Conservation (phyloP, 1,139 yeast genomes). For the Insectozyma bohioensis region DNA sequence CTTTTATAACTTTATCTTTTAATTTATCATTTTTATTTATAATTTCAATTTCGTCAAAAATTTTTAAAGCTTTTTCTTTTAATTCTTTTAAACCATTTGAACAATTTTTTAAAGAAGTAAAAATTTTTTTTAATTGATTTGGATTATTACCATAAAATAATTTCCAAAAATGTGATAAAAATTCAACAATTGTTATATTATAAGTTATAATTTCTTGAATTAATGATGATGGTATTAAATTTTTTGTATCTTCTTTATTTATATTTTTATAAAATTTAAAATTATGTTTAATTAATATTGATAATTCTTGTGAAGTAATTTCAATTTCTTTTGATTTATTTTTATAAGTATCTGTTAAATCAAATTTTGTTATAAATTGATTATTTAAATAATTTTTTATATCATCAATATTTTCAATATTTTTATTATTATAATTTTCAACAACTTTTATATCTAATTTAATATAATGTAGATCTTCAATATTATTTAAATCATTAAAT, state of each 20-base stretch:
- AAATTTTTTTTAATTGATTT: conserved; percentile 38
- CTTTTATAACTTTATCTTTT: conserved; percentile 34
- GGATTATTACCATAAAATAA: conserved; percentile 41
- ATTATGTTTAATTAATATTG: conserved; percentile 53
- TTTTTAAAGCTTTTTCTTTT: conserved; percentile 17
- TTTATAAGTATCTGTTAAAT: conserved; percentile 42
- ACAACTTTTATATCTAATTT: conserved; percentile 50
- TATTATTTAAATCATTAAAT: conserved; percentile 61
- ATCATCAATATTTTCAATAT: conserved; percentile 7
- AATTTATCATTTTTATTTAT: conserved; percentile 27
- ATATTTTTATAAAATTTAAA: conserved; percentile 33
- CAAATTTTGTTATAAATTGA: conserved; percentile 24
- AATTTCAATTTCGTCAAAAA: conserved; percentile 13
- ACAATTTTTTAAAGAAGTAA: conserved; percentile 36
- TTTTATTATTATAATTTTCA: not conserved
- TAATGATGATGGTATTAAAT: conserved; percentile 26
- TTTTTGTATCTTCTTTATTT: conserved; percentile 14
- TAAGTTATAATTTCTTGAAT: conserved; percentile 38
- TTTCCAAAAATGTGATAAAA: conserved; percentile 47
- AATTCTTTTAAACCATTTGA: conserved; percentile 24
- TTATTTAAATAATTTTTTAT: conserved; percentile 29
- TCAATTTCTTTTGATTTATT: conserved; percentile 39
- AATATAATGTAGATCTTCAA: conserved; percentile 51
- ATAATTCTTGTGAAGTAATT: conserved; percentile 50
- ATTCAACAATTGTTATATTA: conserved; percentile 43